Conservation (phyloP, 148 eudicot species). For the Rhododendron mucronatum region DNA sequence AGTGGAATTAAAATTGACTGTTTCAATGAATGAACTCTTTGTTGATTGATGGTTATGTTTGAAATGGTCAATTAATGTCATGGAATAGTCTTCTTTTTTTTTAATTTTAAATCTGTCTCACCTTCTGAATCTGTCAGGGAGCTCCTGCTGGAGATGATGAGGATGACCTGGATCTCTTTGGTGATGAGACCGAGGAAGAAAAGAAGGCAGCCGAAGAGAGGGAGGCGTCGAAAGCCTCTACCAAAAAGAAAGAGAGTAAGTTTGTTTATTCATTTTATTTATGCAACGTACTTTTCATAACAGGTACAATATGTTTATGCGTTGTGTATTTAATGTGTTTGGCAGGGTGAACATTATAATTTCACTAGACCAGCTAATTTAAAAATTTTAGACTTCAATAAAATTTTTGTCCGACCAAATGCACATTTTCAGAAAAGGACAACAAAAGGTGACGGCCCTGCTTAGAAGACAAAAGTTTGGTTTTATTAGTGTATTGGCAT, state of each 20-base stretch:
- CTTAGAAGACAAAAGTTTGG: background rate
- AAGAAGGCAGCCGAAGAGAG: constrained; percentile 89
- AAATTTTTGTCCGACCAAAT: background rate
- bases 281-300: background rate
- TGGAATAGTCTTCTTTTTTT: background rate
- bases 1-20: background rate
- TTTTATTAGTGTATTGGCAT: background rate
- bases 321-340: background rate
- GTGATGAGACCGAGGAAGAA: constrained; percentile 98
- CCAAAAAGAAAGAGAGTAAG: constrained; percentile 96
- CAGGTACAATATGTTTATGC: background rate
- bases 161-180: constrained; percentile 95
- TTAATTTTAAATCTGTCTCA: background rate
- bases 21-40: background rate
- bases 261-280: background rate
- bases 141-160: constrained; percentile 66
- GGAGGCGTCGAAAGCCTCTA: constrained; percentile 69
- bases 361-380: background rate
- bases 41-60: background rate
- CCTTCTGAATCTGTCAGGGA: constrained; percentile 22
- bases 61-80: background rate
- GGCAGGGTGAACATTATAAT: background rate
- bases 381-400: background rate
- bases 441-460: background rate
- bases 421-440: background rate